phyloP scores from a whole-genome alignment of 345 rosid genomes.

The Streptanthus diversifolius region DNA sequence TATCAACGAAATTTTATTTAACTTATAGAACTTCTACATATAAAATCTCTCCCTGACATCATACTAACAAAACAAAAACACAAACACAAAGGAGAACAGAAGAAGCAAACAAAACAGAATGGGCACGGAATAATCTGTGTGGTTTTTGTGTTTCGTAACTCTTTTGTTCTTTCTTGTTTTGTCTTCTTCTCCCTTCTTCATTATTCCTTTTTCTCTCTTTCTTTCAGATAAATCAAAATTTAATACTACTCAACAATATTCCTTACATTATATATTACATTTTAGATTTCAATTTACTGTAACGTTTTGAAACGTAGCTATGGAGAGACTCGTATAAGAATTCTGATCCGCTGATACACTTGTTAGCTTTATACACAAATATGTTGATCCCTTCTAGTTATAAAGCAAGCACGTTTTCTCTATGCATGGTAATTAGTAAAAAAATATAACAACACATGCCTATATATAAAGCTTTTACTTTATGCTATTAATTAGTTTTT shows the following conservation, averaged over 20 bases:
- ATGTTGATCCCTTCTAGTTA: background rate
- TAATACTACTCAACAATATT: background rate
- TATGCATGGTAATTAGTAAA: slow-evolving; percentile 27
- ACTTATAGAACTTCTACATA: slow-evolving; percentile 12
- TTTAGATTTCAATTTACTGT: background rate
- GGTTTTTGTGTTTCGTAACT: slow-evolving; percentile 32
- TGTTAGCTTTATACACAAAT: background rate
- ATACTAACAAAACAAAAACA: slow-evolving; percentile 36
- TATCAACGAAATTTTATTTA: background rate
- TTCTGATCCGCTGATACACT: background rate
- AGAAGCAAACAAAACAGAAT: slow-evolving; percentile 39
- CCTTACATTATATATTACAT: background rate
- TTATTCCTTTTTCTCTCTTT: slow-evolving; percentile 45
- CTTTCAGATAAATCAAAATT: slow-evolving; percentile 12
- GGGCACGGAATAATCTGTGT: slow-evolving; percentile 44
- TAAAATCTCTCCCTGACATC: slow-evolving; percentile 29
- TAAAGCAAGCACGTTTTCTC: slow-evolving; percentile 28
- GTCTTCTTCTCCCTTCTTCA: slow-evolving; percentile 56
- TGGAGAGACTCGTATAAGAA: background rate
- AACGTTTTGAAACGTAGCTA: background rate
- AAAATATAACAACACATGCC: slow-evolving; percentile 17
- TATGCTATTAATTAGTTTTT: slow-evolving; percentile 4
- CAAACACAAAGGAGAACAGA: slow-evolving; percentile 40
- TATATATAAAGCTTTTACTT: slow-evolving; percentile 4
- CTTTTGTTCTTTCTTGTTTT: slow-evolving; percentile 64